Conservation (phyloP, 306 rosid genomes). For the Potentilla sterilis region DNA sequence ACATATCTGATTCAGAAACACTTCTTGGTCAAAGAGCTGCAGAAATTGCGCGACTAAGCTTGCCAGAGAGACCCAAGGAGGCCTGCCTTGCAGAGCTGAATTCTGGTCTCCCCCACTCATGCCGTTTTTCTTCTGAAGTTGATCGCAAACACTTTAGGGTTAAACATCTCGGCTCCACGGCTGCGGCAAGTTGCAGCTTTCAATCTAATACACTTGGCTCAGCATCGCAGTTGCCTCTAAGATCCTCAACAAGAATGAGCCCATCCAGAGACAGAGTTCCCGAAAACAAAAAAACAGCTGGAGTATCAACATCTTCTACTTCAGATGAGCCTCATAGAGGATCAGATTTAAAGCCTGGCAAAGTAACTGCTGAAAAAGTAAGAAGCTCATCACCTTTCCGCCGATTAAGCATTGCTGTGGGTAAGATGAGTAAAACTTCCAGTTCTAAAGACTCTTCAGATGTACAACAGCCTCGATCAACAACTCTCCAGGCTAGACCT, state of each 20-base stretch:
- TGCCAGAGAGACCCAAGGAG: constrained; percentile 38
- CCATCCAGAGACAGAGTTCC: constrained; percentile 48
- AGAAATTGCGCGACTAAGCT: constrained; percentile 39
- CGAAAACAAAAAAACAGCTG: constrained; percentile 38
- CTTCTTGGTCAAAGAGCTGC: constrained; percentile 38
- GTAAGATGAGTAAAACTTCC: constrained; percentile 54
- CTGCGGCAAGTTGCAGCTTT: constrained; percentile 26
- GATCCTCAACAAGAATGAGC: constrained; percentile 33
- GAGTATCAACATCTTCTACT: constrained; percentile 35
- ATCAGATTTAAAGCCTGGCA: constrained; percentile 39
- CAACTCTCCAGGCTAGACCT: constrained; percentile 34
- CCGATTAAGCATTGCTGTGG: constrained; percentile 53
- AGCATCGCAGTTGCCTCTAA: constrained; percentile 24
- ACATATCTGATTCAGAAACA: constrained; percentile 36
- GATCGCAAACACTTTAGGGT: constrained; percentile 32
- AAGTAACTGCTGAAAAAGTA: constrained; percentile 43
- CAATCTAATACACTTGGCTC: constrained; percentile 37
- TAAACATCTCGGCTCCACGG: constrained; percentile 32
- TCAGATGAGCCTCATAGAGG: constrained; percentile 38
- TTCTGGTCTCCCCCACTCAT: constrained; percentile 35
- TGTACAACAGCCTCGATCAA: constrained; percentile 39
- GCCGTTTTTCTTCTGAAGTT: constrained; percentile 43
- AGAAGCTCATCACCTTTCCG: constrained; percentile 84
- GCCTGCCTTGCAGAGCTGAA: constrained; percentile 29
- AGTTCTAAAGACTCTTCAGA: constrained; percentile 56